phyloP scores from a whole-genome alignment of 345 rosid species.

The Gynandropsis gynandra region DNA sequence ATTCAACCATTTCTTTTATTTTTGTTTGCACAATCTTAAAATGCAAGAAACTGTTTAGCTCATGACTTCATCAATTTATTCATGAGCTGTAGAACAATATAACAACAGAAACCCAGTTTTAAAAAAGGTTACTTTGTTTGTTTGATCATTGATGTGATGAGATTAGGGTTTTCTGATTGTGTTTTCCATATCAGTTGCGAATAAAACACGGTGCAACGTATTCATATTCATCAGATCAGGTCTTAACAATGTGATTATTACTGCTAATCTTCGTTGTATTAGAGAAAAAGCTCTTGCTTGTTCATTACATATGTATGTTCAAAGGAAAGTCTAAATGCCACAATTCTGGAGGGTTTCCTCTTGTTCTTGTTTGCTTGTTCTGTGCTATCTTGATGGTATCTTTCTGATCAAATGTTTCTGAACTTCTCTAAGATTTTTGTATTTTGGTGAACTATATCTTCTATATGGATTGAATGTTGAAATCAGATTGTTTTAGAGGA shows the following conservation, averaged over 20 bases:
- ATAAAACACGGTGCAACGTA: background rate
- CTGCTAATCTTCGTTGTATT: background rate
- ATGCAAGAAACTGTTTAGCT: too few species aligned
- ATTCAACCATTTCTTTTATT: too few species aligned
- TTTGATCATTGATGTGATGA: background rate
- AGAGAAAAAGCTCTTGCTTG: background rate
- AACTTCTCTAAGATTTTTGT: too few species aligned
- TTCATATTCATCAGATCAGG: background rate
- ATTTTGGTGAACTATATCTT: too few species aligned
- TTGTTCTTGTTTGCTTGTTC: too few species aligned
- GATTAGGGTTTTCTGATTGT: background rate
- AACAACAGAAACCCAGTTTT: conserved; percentile 70
- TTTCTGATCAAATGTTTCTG: too few species aligned
- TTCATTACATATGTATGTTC: background rate
- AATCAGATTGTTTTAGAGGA: too few species aligned
- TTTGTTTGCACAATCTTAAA: too few species aligned
- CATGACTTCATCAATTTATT: too few species aligned
- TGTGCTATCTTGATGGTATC: too few species aligned
- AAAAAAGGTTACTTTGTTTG: conserved; percentile 35
- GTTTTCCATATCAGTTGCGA: too few species aligned
- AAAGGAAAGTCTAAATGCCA: conserved; percentile 5
- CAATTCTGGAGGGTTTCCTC: conserved; percentile 1
- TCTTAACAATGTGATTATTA: background rate
- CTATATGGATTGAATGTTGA: too few species aligned
- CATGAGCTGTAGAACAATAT: conserved; percentile 50